Evolutionary conservation across 495 filamentous ascomycete genomes (phyloP), one percentile per base, ranked within the genome.

Genomic region (Sphaerosporella brunnea): DNA sequence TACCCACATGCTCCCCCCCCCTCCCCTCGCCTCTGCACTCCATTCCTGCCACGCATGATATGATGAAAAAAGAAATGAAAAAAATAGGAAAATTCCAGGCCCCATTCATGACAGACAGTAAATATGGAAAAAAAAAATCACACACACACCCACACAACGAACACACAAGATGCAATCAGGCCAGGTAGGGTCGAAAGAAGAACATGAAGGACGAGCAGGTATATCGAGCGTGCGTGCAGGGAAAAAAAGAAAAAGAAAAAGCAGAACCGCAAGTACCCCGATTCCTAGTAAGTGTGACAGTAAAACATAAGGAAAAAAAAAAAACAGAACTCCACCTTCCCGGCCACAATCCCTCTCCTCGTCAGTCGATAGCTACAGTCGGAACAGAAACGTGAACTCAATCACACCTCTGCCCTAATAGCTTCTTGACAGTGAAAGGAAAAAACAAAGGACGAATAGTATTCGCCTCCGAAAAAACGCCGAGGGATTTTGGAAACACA

Each of bases 311-410:
- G 13, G 28, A 32, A 13, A 32, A 32, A 32, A 32, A 32, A 37
- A 18, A 37, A 37, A 37, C 35, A 37, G 16, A 37, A 37, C 35
- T 37, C 35, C 35, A 37, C 35, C 35, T 4, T 37, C n/a, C n/a
- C n/a, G n/a, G n/a, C n/a, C n/a, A n/a, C n/a, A 32, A 7, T 13
- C 16, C 35, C 7, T 15, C 35, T 7, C 35, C 16, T 4, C 18
- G 8, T 18, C 35, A 9, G 8, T 37, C 35, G 35, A 37, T 11
- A 37, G 35, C 35, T 37, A 7, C 35, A 37, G 18, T 37, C 18
- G 18, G 15, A 37, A 5, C 18, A 9, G 35, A 15, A 18, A 8
- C 8, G 15, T 18, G 16, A 8, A 37, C 35, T 15, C 35, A 11
- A 15, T 9, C 16, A 18, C 8, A 37, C 8, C 7, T 5, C 35